Base-by-base conservation (phyloP, 257 asterid genomes). In the Cynanchum wilfordii region DNA sequence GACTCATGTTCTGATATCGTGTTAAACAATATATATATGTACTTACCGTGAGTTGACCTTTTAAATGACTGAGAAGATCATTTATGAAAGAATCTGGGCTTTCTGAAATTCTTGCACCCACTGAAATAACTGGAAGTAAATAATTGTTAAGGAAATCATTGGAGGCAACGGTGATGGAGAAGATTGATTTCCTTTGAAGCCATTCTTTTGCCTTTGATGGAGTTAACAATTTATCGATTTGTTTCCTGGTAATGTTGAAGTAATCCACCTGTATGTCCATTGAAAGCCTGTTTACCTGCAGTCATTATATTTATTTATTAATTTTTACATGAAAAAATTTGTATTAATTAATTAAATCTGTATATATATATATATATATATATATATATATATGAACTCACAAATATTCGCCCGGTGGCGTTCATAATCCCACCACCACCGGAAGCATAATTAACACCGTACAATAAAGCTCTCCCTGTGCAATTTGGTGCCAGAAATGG, bases 361-460 rank as follows among this genome's bases (percentile, higher is more conserved):
- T n/a, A 36, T 36, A 36, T 36, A 36, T 36, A 36, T 36, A 36
- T 33, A 33, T 33, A 33, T 33, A 33, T 33, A 33, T 33, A 33
- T 4, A 33, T 4, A 4, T 33, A 33, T 33, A 33, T 2, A 33
- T 33, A 36, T 36, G 5, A 0, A 63, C 97, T 83, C 81, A 94
- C 99, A 72, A 94, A 94, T 74, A 94, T 81, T 62, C 82, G 74
- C 72, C 99, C 99, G 0, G 97, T 89, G 75, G 87, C 95, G 52
- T 94, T 94, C 96, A 91, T 85, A 79, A 91, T 87, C 55, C 99
- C 99, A 1, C 97, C 99, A 15, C 96, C 99, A 1, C 99, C 97
- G 0, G 99, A 94, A 20, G 99, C 99, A 65, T 94, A 94, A 72
- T 91, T 94, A 22, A 91, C 99, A 2, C 99, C 99, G 19, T 84